phyloP scores from a whole-genome alignment of 2,329 filamentous ascomycete genomes.

The Aspergillus felis region DNA sequence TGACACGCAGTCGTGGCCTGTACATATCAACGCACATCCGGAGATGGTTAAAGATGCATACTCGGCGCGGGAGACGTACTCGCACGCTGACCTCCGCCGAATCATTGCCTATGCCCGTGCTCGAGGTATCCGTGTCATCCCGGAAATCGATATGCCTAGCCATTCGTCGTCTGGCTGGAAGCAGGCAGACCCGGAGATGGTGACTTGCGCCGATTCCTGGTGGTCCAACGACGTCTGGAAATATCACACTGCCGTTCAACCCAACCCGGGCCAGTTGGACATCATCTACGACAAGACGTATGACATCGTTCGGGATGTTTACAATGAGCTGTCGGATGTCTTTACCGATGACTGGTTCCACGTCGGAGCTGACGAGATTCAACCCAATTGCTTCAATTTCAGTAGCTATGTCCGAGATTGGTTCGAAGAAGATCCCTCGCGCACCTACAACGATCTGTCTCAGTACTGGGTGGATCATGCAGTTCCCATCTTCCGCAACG shows the following conservation, averaged over 20 bases:
- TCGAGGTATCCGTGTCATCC: constrained; percentile 56
- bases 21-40: constrained; percentile 48
- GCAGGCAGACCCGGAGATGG: constrained; percentile 53
- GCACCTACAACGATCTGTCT: constrained; percentile 50
- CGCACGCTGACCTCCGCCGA: constrained; percentile 39
- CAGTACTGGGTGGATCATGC: constrained; percentile 54
- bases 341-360: constrained; percentile 55
- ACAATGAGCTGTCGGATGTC: constrained; percentile 49
- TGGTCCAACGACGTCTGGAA: constrained; percentile 58
- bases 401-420: constrained; percentile 48
- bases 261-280: constrained; percentile 55
- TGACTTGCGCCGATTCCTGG: constrained; percentile 56
- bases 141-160: constrained; percentile 62
- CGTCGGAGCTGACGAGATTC: constrained; percentile 54
- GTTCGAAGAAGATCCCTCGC: constrained; percentile 48
- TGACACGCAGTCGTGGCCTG: constrained; percentile 55
- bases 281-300: constrained; percentile 55
- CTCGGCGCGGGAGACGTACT: constrained; percentile 47
- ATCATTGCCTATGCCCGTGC: constrained; percentile 50
- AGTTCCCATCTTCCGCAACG: constrained; percentile 48
- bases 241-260: constrained; percentile 53
- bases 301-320: constrained; percentile 51
- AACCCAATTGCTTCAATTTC: constrained; percentile 56
- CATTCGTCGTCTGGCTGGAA: constrained; percentile 55
- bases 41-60: constrained; percentile 54